Conservation (phyloP, 441 rosid genomes). For the Gossypium davidsonii region DNA sequence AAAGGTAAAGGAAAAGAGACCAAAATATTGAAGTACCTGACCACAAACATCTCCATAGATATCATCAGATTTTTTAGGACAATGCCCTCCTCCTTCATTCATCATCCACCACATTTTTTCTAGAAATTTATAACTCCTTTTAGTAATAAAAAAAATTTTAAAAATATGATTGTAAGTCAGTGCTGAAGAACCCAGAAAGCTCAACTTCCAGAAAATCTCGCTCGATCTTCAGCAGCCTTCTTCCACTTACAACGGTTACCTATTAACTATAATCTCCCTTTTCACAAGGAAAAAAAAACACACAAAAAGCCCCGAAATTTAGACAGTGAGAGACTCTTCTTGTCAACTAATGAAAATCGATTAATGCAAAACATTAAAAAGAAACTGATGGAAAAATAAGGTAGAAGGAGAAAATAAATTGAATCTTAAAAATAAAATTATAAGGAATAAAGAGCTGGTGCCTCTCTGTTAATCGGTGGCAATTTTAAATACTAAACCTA, state of each 20-base stretch:
- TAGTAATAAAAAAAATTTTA: background rate
- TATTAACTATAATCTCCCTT: background rate
- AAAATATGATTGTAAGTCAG: background rate
- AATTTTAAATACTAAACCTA: constrained; percentile 15
- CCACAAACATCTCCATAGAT: constrained; percentile 71
- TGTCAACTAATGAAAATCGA: background rate
- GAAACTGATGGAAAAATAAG: background rate
- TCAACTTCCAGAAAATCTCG: constrained; percentile 10
- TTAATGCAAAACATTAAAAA: background rate
- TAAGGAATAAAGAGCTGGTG: constrained; percentile 13
- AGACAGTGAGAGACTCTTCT: background rate
- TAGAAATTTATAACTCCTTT: background rate
- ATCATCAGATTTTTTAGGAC: constrained; percentile 82
- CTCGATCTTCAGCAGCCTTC: background rate
- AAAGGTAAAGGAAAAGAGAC: background rate
- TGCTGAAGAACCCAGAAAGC: constrained; percentile 7
- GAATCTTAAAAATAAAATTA: background rate
- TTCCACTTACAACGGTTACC: background rate
- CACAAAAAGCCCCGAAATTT: background rate
- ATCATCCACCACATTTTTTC: constrained; percentile 77
- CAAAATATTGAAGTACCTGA: constrained; percentile 41
- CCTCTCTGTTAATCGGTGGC: constrained; percentile 49
- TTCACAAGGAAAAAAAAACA: background rate
- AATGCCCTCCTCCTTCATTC: constrained; percentile 72
- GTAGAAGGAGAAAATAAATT: background rate